These are phyloP conservation scores for Phytophthora litchii DNA, from an alignment of 352 stramenopile genomes.

Conservation along the genomic window DNA sequence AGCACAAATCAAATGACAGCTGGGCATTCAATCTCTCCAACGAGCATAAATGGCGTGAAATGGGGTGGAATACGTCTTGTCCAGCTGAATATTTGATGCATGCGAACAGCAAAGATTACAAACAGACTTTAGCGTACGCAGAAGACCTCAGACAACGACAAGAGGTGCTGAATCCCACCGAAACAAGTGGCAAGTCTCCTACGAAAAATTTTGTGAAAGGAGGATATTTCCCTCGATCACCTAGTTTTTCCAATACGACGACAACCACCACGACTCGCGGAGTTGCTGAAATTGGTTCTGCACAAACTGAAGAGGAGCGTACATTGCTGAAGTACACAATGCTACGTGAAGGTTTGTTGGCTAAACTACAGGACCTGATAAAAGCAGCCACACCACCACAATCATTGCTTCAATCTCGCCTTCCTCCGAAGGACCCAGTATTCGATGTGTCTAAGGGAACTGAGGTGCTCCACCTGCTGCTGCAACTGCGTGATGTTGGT, in stretches of 20 bases:
- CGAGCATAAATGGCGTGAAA: constrained; percentile 60
- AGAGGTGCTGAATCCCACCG: constrained; percentile 7
- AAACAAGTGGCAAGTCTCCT: constrained; percentile 12
- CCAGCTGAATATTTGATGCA: constrained; percentile 63
- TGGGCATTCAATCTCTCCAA: constrained; percentile 15
- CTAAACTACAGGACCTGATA: constrained; percentile 51
- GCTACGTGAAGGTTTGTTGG: constrained; percentile 65
- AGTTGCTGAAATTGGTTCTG: constrained; percentile 29
- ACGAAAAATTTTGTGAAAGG: constrained; percentile 9
- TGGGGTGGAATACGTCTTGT: constrained; percentile 75
- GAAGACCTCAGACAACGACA: constrained; percentile 43
- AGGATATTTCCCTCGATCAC: constrained; percentile 28
- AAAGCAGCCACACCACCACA: constrained; percentile 26
- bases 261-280: constrained; percentile 25
- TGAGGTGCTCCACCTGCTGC: constrained; percentile 66
- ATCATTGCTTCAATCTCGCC: constrained; percentile 24
- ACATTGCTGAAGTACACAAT: constrained; percentile 61
- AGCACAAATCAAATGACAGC: constrained; percentile 15
- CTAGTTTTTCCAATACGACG: constrained; percentile 28
- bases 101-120: constrained; percentile 46
- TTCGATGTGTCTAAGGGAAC: constrained; percentile 54
- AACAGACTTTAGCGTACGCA: constrained; percentile 66
- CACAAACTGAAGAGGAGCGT: constrained; percentile 31
- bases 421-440: constrained; percentile 28
- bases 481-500: constrained; percentile 65